Base-by-base conservation (phyloP, 495 filamentous ascomycete species). In the Melanomma pulvis-pyrius region DNA sequence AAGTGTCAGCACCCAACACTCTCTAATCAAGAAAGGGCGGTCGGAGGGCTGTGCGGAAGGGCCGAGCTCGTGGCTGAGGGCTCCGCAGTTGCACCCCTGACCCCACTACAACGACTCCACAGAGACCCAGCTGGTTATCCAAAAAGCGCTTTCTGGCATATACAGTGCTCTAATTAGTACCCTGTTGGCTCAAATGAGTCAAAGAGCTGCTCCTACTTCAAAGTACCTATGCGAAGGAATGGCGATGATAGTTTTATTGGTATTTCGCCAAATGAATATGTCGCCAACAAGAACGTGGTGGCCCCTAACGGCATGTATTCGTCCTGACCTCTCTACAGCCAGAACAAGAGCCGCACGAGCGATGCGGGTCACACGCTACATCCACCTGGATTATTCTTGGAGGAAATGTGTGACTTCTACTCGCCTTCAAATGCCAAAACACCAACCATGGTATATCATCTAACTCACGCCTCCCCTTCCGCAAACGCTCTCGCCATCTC, bases 401-500 rank as follows among this genome's bases (percentile, higher is more conserved):
- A 17, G 39, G 17, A n/a, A 6, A 44, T 6, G 39, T 15, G 13
- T 44, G 39, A 44, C 39, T 44, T 44, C n/a, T 44, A 15, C 39
- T 44, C 17, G 39, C 39, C 17, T 44, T 17, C 17, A 44, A 44
- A 44, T 44, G 8, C 39, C 39, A 17, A 15, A 44, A 44, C 39
- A 44, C 39, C 17, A 15, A 44, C n/a, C 39, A n/a, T 44, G 39
- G 39, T 6, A 44, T 44, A 44, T 44, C n/a, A 17, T 44, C n/a
- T 44, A 6, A 15, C 17, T 44, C 13, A 44, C 48, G 15, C 19
- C 48, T 83, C 84, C 70, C 86, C 83, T 17, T 77, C 74, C 28
- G 88, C 65, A 86, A 86, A 92, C 44, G 84, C 79, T 70, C 80
- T 82, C 6, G 84, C 86, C 59, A 90, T 74, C 70, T 90, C 91